Evolutionary conservation across 2,329 filamentous ascomycete species (phyloP).

Genomic region (Davidsoniella neocaledoniae): DNA sequence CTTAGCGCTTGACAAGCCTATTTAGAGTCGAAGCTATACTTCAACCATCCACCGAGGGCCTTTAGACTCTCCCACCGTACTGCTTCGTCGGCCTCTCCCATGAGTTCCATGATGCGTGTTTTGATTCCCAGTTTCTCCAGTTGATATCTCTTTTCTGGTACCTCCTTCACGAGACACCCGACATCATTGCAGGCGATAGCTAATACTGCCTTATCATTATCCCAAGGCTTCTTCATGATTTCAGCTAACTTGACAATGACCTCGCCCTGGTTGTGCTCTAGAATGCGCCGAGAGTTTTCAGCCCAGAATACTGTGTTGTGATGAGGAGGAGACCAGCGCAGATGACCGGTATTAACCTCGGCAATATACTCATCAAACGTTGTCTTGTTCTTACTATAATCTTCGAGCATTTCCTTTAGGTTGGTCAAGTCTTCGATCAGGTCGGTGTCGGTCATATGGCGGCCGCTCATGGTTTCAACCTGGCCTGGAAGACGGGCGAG

Average conservation of each 20-base stretch:
- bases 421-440: slow-evolving; percentile 44
- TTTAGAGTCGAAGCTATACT: slow-evolving; percentile 41
- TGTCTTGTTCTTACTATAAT: slow-evolving; percentile 53
- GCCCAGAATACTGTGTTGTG: slow-evolving; percentile 77
- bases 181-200: slow-evolving; percentile 90
- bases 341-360: slow-evolving; percentile 70
- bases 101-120: slow-evolving; percentile 78
- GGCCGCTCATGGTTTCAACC: slow-evolving; percentile 44
- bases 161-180: slow-evolving; percentile 73
- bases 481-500: slow-evolving; percentile 62
- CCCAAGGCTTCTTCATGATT: slow-evolving; percentile 58
- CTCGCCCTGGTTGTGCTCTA: slow-evolving; percentile 67
- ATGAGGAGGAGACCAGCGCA: slow-evolving; percentile 87
- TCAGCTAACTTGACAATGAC: slow-evolving; percentile 69
- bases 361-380: slow-evolving; percentile 82
- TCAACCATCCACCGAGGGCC: slow-evolving; percentile 53
- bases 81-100: slow-evolving; percentile 75
- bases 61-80: slow-evolving; percentile 86
- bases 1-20: slow-evolving; percentile 10
- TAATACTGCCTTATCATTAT: slow-evolving; percentile 71
- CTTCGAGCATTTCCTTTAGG: slow-evolving; percentile 46
- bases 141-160: slow-evolving; percentile 64
- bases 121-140: slow-evolving; percentile 77
- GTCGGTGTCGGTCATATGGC: slow-evolving; percentile 48
- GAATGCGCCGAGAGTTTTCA: slow-evolving; percentile 74